Base-by-base conservation (phyloP, 1,284 basidiomycete genomes). In the Dichomitus squalens region DNA sequence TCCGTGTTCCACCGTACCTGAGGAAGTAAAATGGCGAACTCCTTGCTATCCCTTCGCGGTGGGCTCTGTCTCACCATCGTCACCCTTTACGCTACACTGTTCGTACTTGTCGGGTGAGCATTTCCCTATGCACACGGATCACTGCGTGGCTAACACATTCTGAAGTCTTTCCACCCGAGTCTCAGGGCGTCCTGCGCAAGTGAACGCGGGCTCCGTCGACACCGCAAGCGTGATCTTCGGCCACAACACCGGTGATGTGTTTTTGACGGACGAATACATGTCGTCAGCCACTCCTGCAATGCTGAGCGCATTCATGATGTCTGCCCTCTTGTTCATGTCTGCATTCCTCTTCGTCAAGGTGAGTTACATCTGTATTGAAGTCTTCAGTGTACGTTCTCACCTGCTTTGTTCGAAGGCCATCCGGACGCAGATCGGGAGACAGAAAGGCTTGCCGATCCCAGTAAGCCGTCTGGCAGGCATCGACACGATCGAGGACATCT, bases 401-500 rank as follows among this genome's bases (percentile, higher is more conserved):
- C 5, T 14, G 3, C 44, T 18, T 5, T 29, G 25, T 7, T 47
- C 29, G 18, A 7, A 47, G 44, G 29, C 44, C 18, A 33, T 47
- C 18, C 44, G 31, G 31, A 33, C 29, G 11, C 44, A 47, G 5
- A 27, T 27, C 29, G 7, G 31, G 20, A 7, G 20, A 3, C 14
- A 25, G 44, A 33, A 47, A 11, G 20, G 20, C 29, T 8, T 47
- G 44, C 44, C 44, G 4, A 47, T 47, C 11, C 44, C 44, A 27
- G 44, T 47, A 18, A 47, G 29, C 44, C 44, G 44, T 27, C 27
- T 47, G 18, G 44, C 44, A n/a, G 44, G 44, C 1, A 12, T 29
- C 18, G 44, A 47, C 18, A 47, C 44, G 29, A 47, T 47, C 44
- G 44, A 47, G 29, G 44, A 47, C 44, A 47, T 47, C 27, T 47